A percentile compares a stretch with the other conserved stretches of the same genome.
Conservation (phyloP, 2,329 filamentous ascomycete species). For the Xylaria sp. region DNA sequence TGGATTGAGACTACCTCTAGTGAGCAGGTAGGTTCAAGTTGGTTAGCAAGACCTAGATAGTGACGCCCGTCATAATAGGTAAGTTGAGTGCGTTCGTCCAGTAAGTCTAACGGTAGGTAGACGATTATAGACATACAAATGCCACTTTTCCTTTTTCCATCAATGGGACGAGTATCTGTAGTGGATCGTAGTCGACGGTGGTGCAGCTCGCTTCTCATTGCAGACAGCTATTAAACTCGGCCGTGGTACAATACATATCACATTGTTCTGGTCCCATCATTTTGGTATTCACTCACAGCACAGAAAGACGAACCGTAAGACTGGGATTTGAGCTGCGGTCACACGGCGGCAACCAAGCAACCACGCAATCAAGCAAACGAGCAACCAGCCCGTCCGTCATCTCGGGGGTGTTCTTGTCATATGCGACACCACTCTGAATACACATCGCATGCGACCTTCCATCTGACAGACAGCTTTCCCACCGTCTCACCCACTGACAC, state of each 20-base stretch:
- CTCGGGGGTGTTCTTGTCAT: slow-evolving; percentile 12
- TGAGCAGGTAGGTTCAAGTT: not conserved
- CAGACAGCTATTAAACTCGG: slow-evolving; percentile 15
- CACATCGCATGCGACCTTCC: slow-evolving; percentile 26
- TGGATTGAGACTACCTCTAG: not conserved
- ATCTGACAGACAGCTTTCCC: slow-evolving; percentile 23
- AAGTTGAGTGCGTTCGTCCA: not conserved
- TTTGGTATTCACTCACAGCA: slow-evolving; percentile 16
- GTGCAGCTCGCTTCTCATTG: slow-evolving; percentile 11
- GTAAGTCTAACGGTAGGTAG: not conserved
- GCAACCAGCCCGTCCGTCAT: slow-evolving; percentile 23
- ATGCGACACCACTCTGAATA: slow-evolving; percentile 10
- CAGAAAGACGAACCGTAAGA: slow-evolving; percentile 17
- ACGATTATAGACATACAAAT: slow-evolving; percentile 2
- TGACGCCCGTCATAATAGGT: not conserved
- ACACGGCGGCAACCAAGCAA: slow-evolving; percentile 23
- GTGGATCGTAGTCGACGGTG: slow-evolving; percentile 7
- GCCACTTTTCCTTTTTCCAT: slow-evolving; percentile 9
- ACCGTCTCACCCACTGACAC: slow-evolving; percentile 14
- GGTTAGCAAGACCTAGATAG: not conserved
- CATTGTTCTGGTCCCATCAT: not conserved
- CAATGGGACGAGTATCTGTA: not conserved
- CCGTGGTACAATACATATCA: not conserved
- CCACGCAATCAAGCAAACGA: slow-evolving; percentile 26
- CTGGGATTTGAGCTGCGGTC: slow-evolving; percentile 15